phyloP scores from a whole-genome alignment of 805 yeast genomes.

The Yueomyces sp. region DNA sequence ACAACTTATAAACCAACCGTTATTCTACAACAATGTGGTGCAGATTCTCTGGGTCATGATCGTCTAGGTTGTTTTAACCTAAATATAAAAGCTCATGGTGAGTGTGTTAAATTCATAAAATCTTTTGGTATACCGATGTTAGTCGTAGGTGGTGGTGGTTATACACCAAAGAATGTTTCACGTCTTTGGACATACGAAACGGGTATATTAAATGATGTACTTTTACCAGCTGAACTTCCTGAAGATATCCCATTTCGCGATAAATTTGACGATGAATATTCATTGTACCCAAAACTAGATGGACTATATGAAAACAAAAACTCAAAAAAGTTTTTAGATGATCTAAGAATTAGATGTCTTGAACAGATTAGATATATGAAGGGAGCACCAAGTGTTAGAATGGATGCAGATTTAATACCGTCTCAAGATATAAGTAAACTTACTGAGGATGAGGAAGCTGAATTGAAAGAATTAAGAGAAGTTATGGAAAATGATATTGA shows the following conservation, averaged over 20 bases:
- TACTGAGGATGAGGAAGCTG: slow-evolving; percentile 30
- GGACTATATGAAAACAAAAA: slow-evolving; percentile 79
- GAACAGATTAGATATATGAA: slow-evolving; percentile 72
- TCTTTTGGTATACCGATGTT: slow-evolving; percentile 78
- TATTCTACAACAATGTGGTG: slow-evolving; percentile 96
- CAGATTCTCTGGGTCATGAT: slow-evolving; percentile 93
- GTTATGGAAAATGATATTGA: slow-evolving; percentile 17
- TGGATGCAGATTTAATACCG: slow-evolving; percentile 79
- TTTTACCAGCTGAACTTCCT: slow-evolving; percentile 66
- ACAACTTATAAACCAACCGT: slow-evolving; percentile 86
- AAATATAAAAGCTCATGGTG: slow-evolving; percentile 90
- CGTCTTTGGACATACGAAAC: slow-evolving; percentile 93
- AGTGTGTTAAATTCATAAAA: slow-evolving; percentile 81
- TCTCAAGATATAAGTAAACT: slow-evolving; percentile 28
- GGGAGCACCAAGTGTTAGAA: slow-evolving; percentile 90
- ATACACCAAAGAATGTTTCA: slow-evolving; percentile 93
- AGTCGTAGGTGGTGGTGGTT: slow-evolving; percentile 97
- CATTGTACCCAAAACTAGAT: slow-evolving; percentile 73
- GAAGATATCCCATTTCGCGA: slow-evolving; percentile 60
- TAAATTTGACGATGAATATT: slow-evolving; percentile 83
- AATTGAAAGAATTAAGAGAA: slow-evolving; percentile 21
- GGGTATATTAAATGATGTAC: slow-evolving; percentile 69
- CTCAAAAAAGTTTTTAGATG: slow-evolving; percentile 68
- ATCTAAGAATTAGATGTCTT: slow-evolving; percentile 56
- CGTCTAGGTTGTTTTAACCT: slow-evolving; percentile 91